A percentile compares a stretch with the other conserved stretches of the same genome.
Evolutionary conservation across 495 filamentous ascomycete genomes (phyloP).

Genomic region (Terfezia claveryi): DNA sequence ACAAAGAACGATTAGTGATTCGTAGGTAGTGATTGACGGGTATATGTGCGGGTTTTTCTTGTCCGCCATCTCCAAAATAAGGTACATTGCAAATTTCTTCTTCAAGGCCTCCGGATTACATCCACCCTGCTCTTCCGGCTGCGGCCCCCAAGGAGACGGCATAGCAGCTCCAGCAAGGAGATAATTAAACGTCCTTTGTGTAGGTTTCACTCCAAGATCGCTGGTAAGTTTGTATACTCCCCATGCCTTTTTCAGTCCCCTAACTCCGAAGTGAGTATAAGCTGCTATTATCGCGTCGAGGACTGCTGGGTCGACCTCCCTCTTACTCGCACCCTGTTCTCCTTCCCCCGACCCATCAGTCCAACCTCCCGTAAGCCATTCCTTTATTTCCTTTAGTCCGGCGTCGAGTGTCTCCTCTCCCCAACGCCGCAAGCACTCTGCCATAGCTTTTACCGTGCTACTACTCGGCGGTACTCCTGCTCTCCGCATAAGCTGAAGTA

Average conservation of each 20-base stretch:
- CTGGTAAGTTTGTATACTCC: conserved; percentile 50
- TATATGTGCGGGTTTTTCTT: conserved; percentile 28
- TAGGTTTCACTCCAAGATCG: conserved; percentile 35
- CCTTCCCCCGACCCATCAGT: background rate
- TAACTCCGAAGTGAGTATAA: conserved; percentile 16
- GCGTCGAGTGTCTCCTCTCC: conserved; percentile 1
- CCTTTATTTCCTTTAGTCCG: background rate
- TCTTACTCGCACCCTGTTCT: conserved; percentile 1
- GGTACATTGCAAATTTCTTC: conserved; percentile 39
- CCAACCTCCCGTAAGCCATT: background rate
- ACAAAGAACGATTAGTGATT: conserved; percentile 37
- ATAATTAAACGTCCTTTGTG: conserved; percentile 37
- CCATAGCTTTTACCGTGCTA: conserved; percentile 37
- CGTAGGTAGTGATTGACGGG: conserved; percentile 21
- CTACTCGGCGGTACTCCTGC: conserved; percentile 30
- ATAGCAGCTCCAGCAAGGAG: conserved; percentile 40
- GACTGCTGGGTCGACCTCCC: conserved; percentile 21
- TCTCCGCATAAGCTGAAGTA: conserved; percentile 46
- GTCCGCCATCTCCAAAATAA: conserved; percentile 51
- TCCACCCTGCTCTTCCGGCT: background rate
- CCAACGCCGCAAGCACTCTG: conserved; percentile 21
- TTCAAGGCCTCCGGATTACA: conserved; percentile 6
- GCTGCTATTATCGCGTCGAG: conserved; percentile 43
- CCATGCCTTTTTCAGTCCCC: conserved; percentile 33
- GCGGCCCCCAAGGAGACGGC: conserved; percentile 4